phyloP scores from a whole-genome alignment of 192 early-diverging fungal species.

The Gonapodya prolifera region DNA sequence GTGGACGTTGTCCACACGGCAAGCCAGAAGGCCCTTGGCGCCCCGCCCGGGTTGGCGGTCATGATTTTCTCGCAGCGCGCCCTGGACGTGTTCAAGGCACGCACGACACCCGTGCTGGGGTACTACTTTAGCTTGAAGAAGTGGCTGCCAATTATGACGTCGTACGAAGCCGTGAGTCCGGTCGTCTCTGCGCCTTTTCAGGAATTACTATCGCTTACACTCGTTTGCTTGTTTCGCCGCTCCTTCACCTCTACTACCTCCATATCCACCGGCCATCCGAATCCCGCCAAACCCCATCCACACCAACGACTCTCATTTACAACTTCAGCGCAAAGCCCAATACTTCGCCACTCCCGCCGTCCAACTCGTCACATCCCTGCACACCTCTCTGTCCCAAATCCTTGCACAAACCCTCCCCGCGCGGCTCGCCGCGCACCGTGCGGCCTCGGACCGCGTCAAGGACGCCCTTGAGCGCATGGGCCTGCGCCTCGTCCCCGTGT shows the following conservation, averaged over 20 bases:
- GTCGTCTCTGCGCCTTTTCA: too few relatives aligned
- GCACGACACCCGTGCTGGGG: conserved; percentile 28
- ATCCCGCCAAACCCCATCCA: too few relatives aligned
- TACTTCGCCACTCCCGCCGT: conserved; percentile 98
- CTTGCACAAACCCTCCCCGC: conserved; percentile 19
- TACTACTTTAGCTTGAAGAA: conserved; percentile 89
- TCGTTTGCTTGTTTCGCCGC: background rate
- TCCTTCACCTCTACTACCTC: background rate
- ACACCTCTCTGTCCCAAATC: conserved; percentile 68
- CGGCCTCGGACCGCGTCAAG: conserved; percentile 60
- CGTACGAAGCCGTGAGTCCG: conserved; percentile 59
- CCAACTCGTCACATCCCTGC: conserved; percentile 78
- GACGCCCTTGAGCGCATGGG: conserved; percentile 52
- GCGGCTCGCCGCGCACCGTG: conserved; percentile 65
- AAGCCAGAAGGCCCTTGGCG: conserved; percentile 90
- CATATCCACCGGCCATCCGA: too few relatives aligned
- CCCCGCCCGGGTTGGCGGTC: conserved; percentile 83
- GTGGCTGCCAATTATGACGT: conserved; percentile 95
- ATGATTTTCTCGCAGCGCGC: conserved; percentile 72
- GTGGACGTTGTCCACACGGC: conserved; percentile 87
- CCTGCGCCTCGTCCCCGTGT: conserved; percentile 57
- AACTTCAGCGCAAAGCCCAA: conserved; percentile 47
- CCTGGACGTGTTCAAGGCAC: conserved; percentile 25
- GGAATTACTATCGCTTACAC: too few relatives aligned
- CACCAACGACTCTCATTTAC: too few relatives aligned